Percentiles rank a stretch among this genome's conserved stretches.
phyloP scores from a whole-genome alignment of 2,329 filamentous ascomycete genomes.

The Leptoxyphium fumago region DNA sequence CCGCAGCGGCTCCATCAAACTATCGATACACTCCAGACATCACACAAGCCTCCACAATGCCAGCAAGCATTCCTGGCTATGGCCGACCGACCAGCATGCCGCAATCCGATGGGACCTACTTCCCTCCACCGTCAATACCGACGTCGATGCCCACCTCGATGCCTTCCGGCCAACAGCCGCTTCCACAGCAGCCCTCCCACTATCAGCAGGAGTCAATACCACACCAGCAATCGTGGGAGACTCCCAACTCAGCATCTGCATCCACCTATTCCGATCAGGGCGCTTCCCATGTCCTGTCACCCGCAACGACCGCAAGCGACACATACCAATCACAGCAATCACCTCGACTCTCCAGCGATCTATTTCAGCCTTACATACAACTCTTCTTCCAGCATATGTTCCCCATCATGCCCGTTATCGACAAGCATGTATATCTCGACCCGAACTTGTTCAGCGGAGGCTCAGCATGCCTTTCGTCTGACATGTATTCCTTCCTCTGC shows the following conservation, averaged over 20 bases:
- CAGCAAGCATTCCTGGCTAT: not conserved
- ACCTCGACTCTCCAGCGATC: conserved; percentile 11
- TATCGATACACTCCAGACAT: not conserved
- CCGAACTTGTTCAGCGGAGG: conserved; percentile 12
- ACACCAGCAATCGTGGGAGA: conserved; percentile 6
- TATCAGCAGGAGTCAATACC: conserved; percentile 2
- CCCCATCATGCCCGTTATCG: conserved; percentile 22
- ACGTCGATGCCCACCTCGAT: conserved; percentile 6
- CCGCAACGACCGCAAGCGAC: conserved; percentile 7
- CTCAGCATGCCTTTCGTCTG: conserved; percentile 10
- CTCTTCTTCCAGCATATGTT: conserved; percentile 24
- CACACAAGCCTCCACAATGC: not conserved
- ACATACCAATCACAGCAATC: not conserved
- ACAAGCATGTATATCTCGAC: conserved; percentile 16
- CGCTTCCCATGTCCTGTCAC: conserved; percentile 8
- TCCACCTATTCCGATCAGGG: conserved; percentile 9
- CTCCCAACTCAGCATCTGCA: conserved; percentile 5
- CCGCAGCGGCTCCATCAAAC: not conserved
- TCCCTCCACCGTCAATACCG: conserved; percentile 5
- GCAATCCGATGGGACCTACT: not conserved
- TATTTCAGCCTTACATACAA: conserved; percentile 19
- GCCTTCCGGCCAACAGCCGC: conserved; percentile 1
- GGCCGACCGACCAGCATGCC: not conserved
- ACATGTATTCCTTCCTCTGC: conserved; percentile 20
- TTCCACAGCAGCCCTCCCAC: conserved; percentile 1